Conservation (phyloP, 805 yeast species). For the Myxozyma geophila region DNA sequence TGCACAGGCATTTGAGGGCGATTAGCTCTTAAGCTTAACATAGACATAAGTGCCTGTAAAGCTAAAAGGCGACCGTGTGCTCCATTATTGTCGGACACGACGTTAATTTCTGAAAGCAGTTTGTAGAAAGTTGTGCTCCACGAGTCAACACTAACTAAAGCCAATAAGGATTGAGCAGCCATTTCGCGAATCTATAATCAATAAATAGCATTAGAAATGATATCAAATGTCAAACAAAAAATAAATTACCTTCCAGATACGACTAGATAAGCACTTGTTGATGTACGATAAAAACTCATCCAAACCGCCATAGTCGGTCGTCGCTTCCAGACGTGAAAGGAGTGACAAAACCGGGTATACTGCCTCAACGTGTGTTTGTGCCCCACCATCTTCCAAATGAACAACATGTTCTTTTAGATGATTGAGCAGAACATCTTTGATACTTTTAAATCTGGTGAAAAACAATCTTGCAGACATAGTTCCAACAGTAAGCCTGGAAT, state of each 20-base stretch:
- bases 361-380: slow-evolving; percentile 54
- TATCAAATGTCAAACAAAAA: not conserved
- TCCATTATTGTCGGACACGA: slow-evolving; percentile 48
- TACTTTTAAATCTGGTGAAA: slow-evolving; percentile 64
- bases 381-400: slow-evolving; percentile 28
- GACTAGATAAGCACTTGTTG: slow-evolving; percentile 54
- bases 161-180: slow-evolving; percentile 72
- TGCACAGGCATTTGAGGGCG: not conserved
- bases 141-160: slow-evolving; percentile 50
- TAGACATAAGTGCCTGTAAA: slow-evolving; percentile 40
- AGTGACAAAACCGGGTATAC: slow-evolving; percentile 78
- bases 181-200: slow-evolving; percentile 65
- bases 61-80: slow-evolving; percentile 67
- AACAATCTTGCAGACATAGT: slow-evolving; percentile 65
- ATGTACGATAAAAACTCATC: slow-evolving; percentile 58
- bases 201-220: not conserved
- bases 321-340: slow-evolving; percentile 67
- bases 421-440: slow-evolving; percentile 54
- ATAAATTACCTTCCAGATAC: slow-evolving; percentile 63
- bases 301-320: slow-evolving; percentile 59
- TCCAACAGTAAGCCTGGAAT: slow-evolving; percentile 37
- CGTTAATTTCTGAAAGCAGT: slow-evolving; percentile 39
- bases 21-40: not conserved
- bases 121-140: slow-evolving; percentile 42
- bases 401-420: slow-evolving; percentile 40